Evolutionary conservation across 169 alveolate genomes (phyloP), one percentile per base, ranked within the genome.

Genomic region (Plasmodium blacklocki): DNA sequence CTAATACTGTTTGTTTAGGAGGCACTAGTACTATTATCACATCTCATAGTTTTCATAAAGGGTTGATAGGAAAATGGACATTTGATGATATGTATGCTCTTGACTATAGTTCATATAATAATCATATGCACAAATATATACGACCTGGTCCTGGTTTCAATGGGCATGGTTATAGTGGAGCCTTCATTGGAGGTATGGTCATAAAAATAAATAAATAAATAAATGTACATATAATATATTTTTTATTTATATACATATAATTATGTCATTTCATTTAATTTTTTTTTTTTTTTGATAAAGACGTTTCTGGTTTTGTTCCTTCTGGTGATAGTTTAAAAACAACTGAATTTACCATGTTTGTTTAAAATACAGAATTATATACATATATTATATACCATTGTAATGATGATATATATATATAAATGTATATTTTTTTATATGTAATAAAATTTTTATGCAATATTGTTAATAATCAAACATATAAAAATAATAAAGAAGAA

Each of bases 101-200:
- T 23, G 88, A 76, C 47, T 64, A 62, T 58, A 76, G 88, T 56
- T 29, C 76, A 58, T 63, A 76, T 43, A 62, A 76, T n/a, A 76
- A 76, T 56, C 88, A 76, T 45, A 76, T 76, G 73, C 88, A 76
- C 68, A 76, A 76, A 39, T 50, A 63, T 43, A 58, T 76, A 70
- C 52, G 76, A 54, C 47, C 75, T 0, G 88, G 74, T 39, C 88
- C 88, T 14, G 54, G 88, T 29, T 76, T 76, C 45, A 76, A 76
- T 76, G 88, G 88, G 2, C 76, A 56, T 12, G 88, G 88, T 12
- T 64, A 76, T 49, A 76, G 88, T 58, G 88, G 78, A 32, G 88
- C 88, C 19, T 76, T 76, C 52, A 21, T 76, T 15, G 88, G 88
- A n/a, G 88, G 88, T 76, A 76, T n/a, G 7, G 5, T 52, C 45